Evolutionary conservation across 2,329 filamentous ascomycete genomes (phyloP).

Genomic region (Epichloe gansuensis): DNA sequence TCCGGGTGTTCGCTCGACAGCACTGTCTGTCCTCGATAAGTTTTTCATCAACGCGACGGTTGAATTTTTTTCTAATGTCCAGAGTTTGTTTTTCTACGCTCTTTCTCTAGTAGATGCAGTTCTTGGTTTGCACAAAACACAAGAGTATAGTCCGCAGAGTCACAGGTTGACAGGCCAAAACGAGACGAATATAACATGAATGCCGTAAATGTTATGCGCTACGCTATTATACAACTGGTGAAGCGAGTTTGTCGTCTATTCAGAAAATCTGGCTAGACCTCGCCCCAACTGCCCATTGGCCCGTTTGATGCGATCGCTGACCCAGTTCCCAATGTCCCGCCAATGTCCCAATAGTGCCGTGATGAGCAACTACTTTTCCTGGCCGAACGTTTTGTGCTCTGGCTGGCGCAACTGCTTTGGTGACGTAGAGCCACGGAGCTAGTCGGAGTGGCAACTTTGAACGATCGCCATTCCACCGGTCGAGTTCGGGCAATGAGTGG

Average conservation of each 20-base stretch:
- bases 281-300: conserved; percentile 67
- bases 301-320: conserved; percentile 56
- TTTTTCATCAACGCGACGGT: no score
- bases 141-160: no score
- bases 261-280: conserved; percentile 36
- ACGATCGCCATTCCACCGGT: conserved; percentile 41
- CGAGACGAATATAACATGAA: neutral
- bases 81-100: neutral
- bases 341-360: conserved; percentile 87
- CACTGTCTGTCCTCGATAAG: no score
- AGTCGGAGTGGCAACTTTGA: conserved; percentile 40
- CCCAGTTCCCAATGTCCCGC: conserved; percentile 65
- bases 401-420: conserved; percentile 67
- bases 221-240: neutral
- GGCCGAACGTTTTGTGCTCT: conserved; percentile 67
- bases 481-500: conserved; percentile 58
- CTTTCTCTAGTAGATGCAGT: neutral
- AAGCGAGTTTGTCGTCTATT: neutral
- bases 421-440: conserved; percentile 37
- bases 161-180: neutral
- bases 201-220: neutral
- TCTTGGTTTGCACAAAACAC: neutral
- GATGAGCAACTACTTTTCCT: conserved; percentile 58
- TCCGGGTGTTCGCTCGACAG: no score
- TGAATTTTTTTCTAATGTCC: neutral